These are phyloP conservation scores for Gracilaria domingensis DNA, from an alignment of 23 red algal species.

Conservation along the genomic window DNA sequence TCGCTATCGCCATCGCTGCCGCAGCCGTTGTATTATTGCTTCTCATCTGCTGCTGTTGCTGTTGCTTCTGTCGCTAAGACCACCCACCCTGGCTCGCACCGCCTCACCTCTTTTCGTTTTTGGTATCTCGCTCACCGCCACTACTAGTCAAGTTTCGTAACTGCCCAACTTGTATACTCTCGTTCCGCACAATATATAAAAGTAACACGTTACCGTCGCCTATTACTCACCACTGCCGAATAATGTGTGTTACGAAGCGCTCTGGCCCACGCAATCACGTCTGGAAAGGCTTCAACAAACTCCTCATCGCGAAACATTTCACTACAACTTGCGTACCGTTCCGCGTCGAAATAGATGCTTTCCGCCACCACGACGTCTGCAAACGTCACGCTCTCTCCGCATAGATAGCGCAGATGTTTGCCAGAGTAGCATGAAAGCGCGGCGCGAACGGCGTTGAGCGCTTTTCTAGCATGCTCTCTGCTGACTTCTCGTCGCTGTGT, in stretches of 20 bases:
- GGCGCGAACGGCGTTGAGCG: conserved; percentile 16
- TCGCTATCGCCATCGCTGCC: conserved; percentile 44
- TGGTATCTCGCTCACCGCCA: neutral
- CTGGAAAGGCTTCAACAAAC: conserved; percentile 52
- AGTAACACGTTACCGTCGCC: neutral
- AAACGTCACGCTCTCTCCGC: conserved; percentile 47
- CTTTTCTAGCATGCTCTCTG: conserved; percentile 26
- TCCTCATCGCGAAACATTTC: conserved; percentile 43
- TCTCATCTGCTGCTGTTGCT: conserved; percentile 54
- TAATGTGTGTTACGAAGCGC: conserved; percentile 58
- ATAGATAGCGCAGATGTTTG: conserved; percentile 47
- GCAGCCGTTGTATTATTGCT: conserved; percentile 16
- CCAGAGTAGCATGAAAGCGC: conserved; percentile 41
- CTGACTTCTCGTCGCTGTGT: neutral
- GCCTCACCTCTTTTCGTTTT: neutral
- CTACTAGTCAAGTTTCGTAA: neutral
- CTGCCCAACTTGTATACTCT: neutral
- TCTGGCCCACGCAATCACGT: conserved; percentile 60
- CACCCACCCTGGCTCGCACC: neutral
- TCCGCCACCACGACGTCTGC: conserved; percentile 66
- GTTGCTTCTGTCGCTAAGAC: conserved; percentile 43
- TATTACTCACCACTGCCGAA: neutral
- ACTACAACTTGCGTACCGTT: conserved; percentile 1
- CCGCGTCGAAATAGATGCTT: conserved; percentile 52
- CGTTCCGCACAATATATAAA: neutral